Evolutionary conservation across 345 rosid genomes (phyloP), one percentile per base, ranked within the genome.

Genomic region (Populus pruinosa): DNA sequence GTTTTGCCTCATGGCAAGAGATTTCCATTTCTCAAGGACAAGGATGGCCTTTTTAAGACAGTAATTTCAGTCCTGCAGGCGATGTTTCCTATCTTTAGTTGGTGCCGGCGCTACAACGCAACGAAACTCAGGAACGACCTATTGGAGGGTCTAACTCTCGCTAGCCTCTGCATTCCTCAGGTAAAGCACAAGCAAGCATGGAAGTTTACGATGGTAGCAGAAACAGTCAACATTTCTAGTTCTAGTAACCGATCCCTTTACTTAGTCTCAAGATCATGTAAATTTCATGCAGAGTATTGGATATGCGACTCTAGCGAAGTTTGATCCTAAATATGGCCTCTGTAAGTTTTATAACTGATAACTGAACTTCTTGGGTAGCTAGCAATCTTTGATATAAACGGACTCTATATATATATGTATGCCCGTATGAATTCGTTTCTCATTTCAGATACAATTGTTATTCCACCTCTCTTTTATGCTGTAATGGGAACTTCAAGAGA

Each of bases 121-220:
- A 65, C 85, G 0, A 86, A 87, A 76, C 89, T 95, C 86, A 95
- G 89, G 89, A 88, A 80, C 35, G 99, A 95, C 69, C 79, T 95
- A 56, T 59, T 95, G 88, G 95, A 96, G 3, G 98, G 98, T 72
- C 84, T 95, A 63, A 95, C 99, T 72, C 97, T 95, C 11, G 98
- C 99, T 36, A 95, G 99, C 85, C 96, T 95, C 73, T 88, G 98
- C 91, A 95, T 93, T 82, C 99, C 99, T 16, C 99, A 93, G 90
- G 98, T 94, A 81, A 44, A 43, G 12, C 5, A n/a, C 64, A 59
- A 10, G 64, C 29, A 59, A 23, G 13, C 29, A 59, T 59, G 64
- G 64, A 59, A 59, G 29, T 23, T 59, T 59, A 59, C 29, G 11
- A 8, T n/a, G 27, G 27, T 59, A 3, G 27, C 63, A 59, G 1